Evolutionary conservation across 306 rosid species (phyloP), one percentile per base, ranked within the genome.

Genomic region (Dryas drummondii): DNA sequence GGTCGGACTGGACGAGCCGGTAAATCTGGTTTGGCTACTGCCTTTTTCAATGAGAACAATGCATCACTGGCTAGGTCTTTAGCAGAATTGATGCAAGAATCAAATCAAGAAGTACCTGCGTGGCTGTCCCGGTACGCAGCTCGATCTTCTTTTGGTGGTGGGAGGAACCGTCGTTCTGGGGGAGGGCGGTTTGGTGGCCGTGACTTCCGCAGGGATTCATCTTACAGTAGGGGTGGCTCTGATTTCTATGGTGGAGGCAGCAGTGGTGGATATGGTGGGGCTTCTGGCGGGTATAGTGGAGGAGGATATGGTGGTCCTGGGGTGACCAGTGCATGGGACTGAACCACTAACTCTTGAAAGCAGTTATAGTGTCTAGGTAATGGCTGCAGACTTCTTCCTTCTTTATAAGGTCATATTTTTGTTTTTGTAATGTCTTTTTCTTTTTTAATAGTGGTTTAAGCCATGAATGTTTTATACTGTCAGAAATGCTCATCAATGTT

Each of bases 1-100:
- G 97, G 97, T 69, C 88, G 97, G 62, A 92, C 97, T 57, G 97
- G 97, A 41, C 82, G 97, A 78, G 96, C 97, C 73, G 97, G 97
- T 45, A 92, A 92, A 78, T 75, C 87, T 71, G 97, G 97, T 61
- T 82, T 92, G 55, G 97, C 97, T 5, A 92, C 97, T 59, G 97
- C 97, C 5, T 92, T 92, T 76, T 92, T 92, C 66, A 92, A 92
- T 57, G 97, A 92, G 70, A 90, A 88, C 80, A 92, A 90, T 84
- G 9, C 88, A 4, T 87, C 92, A 13, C 12, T 92, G 9, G 97
- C 97, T 49, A 87, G 84, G 81, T 41, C 97, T 71, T 78, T 92
- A 77, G 86, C 89, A 59, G 97, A 91, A 45, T 84, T 91, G 79
- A 91, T 89, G 97, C 88, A 72, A 81, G 97, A 91, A 83, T 82